phyloP scores from a whole-genome alignment of 169 alveolate genomes.

The Blepharisma undulans region DNA sequence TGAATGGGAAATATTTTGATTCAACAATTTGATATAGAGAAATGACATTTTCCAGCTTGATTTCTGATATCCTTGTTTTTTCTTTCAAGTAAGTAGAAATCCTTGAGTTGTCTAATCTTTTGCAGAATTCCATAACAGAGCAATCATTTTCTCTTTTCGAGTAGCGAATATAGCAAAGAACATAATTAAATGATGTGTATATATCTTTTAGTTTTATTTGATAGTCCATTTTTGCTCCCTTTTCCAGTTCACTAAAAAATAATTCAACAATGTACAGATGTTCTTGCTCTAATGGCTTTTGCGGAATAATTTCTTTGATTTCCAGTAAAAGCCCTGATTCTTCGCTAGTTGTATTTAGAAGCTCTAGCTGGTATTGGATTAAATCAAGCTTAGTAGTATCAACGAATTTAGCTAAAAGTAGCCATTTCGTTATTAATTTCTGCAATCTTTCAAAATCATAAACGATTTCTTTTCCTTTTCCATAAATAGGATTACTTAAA shows the following conservation, averaged over 20 bases:
- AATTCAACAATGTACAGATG: neutral
- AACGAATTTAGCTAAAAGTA: neutral
- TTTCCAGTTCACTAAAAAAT: neutral
- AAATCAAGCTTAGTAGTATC: neutral
- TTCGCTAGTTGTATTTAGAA: neutral
- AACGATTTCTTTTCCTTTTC: slow-evolving; percentile 6
- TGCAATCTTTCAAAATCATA: slow-evolving; percentile 22
- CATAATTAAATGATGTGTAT: neutral
- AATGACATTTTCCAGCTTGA: neutral
- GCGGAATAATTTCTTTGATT: neutral
- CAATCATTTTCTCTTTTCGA: neutral
- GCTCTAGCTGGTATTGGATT: neutral
- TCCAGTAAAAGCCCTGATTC: slow-evolving; percentile 18
- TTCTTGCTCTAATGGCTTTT: neutral
- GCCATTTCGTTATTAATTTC: neutral
- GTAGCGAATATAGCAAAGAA: neutral
- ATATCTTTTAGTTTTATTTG: neutral
- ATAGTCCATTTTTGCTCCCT: neutral
- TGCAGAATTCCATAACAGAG: neutral
- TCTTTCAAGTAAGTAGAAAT: neutral
- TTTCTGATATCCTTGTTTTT: neutral
- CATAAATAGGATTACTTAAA: neutral
- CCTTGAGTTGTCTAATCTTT: neutral
- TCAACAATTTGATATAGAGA: neutral
- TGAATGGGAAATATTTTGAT: neutral